Percentiles rank a stretch among this genome's conserved stretches.
Evolutionary conservation across 768 basidiomycete species (phyloP).

Genomic region (Naganishia vaughanmartiniae): DNA sequence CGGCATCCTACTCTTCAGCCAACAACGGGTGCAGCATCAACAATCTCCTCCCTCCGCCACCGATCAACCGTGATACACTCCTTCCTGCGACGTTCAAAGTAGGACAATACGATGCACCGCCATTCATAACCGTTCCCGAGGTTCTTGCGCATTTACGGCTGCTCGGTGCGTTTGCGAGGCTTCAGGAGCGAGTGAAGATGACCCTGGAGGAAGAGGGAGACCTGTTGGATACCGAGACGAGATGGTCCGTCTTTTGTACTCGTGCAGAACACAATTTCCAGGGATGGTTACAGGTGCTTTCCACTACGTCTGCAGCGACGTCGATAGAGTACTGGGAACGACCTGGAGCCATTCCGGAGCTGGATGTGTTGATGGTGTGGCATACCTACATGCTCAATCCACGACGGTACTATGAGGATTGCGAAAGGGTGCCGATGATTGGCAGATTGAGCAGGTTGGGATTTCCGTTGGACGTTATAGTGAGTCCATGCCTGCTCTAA

Average conservation of each 20-base stretch:
- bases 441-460: background rate
- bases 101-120: constrained; percentile 9
- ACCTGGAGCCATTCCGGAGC: constrained; percentile 20
- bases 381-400: constrained; percentile 41
- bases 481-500: background rate
- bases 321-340: background rate
- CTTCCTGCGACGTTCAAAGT: constrained; percentile 26
- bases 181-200: background rate
- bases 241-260: constrained; percentile 8
- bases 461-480: constrained; percentile 27
- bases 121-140: constrained; percentile 17
- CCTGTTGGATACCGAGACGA: background rate
- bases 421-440: background rate
- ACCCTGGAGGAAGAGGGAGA: background rate
- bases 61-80: background rate
- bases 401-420: constrained; percentile 30
- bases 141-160: constrained; percentile 1
- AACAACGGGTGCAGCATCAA: background rate
- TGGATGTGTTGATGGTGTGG: constrained; percentile 40
- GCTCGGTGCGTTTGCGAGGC: background rate
- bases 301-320: background rate
- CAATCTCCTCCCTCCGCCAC: constrained; percentile 5
- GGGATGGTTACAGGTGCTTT: background rate
- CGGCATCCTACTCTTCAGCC: background rate
- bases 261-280: constrained; percentile 3